Base-by-base conservation (phyloP, 306 rosid species). In the Oemleria cerasiformis region DNA sequence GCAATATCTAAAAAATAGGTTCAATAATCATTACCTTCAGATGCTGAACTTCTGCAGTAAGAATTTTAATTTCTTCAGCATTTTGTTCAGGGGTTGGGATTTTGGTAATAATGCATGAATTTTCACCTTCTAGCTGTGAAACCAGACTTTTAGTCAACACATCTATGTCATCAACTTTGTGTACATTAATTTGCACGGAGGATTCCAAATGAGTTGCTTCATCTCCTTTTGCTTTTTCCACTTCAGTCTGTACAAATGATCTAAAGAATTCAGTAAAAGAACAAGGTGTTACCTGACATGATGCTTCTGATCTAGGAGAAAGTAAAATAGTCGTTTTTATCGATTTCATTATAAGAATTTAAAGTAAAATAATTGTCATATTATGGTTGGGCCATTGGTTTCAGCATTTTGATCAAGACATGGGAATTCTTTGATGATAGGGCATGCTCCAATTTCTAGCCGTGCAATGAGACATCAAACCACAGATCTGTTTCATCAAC, bases 1-100 rank as follows among this genome's bases (percentile, higher is more conserved):
- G 8, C 19, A 14, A 53, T 53, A 40, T 10, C 19, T 34, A 65
- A 59, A 38, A 44, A 39, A 68, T 51, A 59, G 20, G 48, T 72
- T 66, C 38, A 75, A 44, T 76, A 43, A 71, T 70, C 49, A 50
- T 68, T 74, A 88, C 98, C 94, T 88, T 87, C 77, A 93, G 85
- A 74, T 39, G 79, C 77, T 75, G 30, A 12, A 70, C 65, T 43
- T 70, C 55, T 70, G 43, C 74, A 42, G 55, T 56, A 23, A 70
- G 74, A 42, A 16, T 42, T 36, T 70, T 30, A 56, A 70, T 44
- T 15, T 11, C 73, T 72, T 84, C 96, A 38, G 78, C 79, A 21
- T 76, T 81, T 65, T 87, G 89, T 79, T 59, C 80, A 43, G 83
- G 76, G 74, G 67, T 79, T 68, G 87, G 48, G 50, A 89, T 88